phyloP scores from a whole-genome alignment of 1,139 yeast genomes.

The Casaregolazyma suthepensis region DNA sequence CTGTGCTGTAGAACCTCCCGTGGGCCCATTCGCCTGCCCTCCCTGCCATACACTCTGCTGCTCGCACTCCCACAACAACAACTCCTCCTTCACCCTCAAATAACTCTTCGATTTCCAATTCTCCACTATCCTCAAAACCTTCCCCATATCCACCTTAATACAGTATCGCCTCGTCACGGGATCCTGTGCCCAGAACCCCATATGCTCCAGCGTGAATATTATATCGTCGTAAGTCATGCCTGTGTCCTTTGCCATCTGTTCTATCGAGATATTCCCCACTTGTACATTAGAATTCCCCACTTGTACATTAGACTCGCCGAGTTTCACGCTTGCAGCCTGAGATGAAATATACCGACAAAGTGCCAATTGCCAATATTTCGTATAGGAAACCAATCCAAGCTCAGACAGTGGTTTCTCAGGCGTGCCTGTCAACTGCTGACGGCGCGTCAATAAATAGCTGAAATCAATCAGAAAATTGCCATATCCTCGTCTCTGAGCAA shows the following conservation, averaged over 20 bases:
- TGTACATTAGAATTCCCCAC: neutral
- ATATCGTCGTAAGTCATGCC: constrained; percentile 85
- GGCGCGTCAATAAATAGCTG: constrained; percentile 69
- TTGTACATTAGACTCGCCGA: neutral
- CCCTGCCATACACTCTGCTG: too few species aligned
- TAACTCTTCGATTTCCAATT: constrained; percentile 56
- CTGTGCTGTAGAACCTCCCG: too few species aligned
- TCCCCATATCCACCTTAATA: constrained; percentile 45
- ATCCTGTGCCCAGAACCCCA: constrained; percentile 53
- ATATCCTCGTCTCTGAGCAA: constrained; percentile 81
- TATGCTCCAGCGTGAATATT: constrained; percentile 74
- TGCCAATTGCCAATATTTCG: constrained; percentile 71
- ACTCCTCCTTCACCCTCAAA: constrained; percentile 44
- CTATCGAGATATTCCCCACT: neutral
- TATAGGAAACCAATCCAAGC: constrained; percentile 75
- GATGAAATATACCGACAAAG: constrained; percentile 1
- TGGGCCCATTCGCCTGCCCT: too few species aligned
- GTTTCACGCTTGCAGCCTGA: neutral
- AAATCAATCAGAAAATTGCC: constrained; percentile 86
- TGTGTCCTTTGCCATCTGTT: constrained; percentile 44
- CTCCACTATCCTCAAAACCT: constrained; percentile 41
- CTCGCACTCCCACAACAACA: constrained; percentile 53
- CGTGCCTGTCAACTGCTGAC: constrained; percentile 77
- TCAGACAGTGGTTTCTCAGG: constrained; percentile 94
- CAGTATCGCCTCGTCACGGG: constrained; percentile 39